Conservation (phyloP, 192 early-diverging fungal genomes). For the Funneliformis geosporum region DNA sequence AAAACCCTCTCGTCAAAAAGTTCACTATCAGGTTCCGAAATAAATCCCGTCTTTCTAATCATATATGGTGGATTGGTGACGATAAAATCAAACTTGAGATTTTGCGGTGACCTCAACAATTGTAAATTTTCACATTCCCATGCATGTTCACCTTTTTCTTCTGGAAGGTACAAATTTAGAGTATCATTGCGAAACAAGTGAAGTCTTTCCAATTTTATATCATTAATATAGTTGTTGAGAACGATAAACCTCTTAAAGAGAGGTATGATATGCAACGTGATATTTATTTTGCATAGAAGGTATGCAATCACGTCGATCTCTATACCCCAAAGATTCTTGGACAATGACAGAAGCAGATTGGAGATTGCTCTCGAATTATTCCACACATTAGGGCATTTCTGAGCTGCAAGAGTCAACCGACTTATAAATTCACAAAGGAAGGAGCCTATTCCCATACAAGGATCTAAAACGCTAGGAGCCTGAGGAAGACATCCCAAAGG, state of each 20-base stretch:
- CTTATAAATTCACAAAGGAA: slow-evolving; percentile 55
- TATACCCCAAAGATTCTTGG: slow-evolving; percentile 53
- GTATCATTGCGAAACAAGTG: slow-evolving; percentile 59
- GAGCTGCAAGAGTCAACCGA: slow-evolving; percentile 39
- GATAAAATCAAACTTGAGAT: slow-evolving; percentile 55
- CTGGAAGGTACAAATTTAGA: slow-evolving; percentile 45
- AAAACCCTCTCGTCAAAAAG: slow-evolving; percentile 53
- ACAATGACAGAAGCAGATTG: slow-evolving; percentile 43
- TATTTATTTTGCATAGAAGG: slow-evolving; percentile 52
- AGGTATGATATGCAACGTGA: slow-evolving; percentile 52
- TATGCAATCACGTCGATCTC: slow-evolving; percentile 59
- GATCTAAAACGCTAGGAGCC: slow-evolving; percentile 49
- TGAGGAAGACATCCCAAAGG: slow-evolving; percentile 1
- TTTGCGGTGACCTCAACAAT: slow-evolving; percentile 41
- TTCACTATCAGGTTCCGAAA: slow-evolving; percentile 49
- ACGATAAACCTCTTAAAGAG: slow-evolving; percentile 41
- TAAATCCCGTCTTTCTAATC: slow-evolving; percentile 59
- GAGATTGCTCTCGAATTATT: slow-evolving; percentile 35
- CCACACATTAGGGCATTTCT: slow-evolving; percentile 42
- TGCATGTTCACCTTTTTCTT: slow-evolving; percentile 5
- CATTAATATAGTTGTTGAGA: background rate
- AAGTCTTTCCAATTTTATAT: slow-evolving; percentile 38
- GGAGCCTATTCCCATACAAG: slow-evolving; percentile 59
- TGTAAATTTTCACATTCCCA: slow-evolving; percentile 50
- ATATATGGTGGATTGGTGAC: slow-evolving; percentile 66